A percentile compares a stretch with the other conserved stretches of the same genome.
phyloP scores from a whole-genome alignment of 257 asterid species.

The Echites panduratus region DNA sequence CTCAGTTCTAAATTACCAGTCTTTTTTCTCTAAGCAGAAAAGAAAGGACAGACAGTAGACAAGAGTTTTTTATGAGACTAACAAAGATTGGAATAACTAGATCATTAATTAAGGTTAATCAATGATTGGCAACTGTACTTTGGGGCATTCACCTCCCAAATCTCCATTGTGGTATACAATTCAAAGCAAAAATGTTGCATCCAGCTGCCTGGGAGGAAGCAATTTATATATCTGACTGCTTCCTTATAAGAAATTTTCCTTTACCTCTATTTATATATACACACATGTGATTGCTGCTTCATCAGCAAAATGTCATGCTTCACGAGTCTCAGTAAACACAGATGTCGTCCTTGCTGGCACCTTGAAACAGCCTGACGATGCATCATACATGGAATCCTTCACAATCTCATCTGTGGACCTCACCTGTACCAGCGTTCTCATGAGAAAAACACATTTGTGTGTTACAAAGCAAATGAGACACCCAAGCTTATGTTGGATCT shows the following conservation, averaged over 20 bases:
- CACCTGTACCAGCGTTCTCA: slow-evolving; percentile 40
- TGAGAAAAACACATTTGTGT: slow-evolving; percentile 2
- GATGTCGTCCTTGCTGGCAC: slow-evolving; percentile 75
- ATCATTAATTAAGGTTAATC: neutral
- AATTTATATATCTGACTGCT: neutral
- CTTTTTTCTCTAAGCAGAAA: neutral
- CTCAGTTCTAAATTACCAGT: neutral
- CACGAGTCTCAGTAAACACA: slow-evolving; percentile 62
- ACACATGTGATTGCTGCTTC: neutral
- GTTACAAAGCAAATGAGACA: neutral
- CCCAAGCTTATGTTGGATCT: no score
- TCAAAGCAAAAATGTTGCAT: neutral
- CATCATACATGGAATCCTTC: slow-evolving; percentile 58
- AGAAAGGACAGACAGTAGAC: neutral
- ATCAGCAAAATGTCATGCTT: neutral
- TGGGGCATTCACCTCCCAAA: neutral
- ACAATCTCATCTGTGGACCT: slow-evolving; percentile 55
- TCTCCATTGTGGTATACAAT: neutral
- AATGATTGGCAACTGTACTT: neutral
- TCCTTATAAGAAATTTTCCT: neutral
- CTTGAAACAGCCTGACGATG: slow-evolving; percentile 55
- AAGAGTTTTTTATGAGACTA: neutral
- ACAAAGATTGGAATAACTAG: neutral
- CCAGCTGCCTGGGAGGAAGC: neutral
- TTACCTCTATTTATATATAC: neutral